phyloP scores from a whole-genome alignment of 78 protist genomes.

The Anaeramoeba flamelloides region DNA sequence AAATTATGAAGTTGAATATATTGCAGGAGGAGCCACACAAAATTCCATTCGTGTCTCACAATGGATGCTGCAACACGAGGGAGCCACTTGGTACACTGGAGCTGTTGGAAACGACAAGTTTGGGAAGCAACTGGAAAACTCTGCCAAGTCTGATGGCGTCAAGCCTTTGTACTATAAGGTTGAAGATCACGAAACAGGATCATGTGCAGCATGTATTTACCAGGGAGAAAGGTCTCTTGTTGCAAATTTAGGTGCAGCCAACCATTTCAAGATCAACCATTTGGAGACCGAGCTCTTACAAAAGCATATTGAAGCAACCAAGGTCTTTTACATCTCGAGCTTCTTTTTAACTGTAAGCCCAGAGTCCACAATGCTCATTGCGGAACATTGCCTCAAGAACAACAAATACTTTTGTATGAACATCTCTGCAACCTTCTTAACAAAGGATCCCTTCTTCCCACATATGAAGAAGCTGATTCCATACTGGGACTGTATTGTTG shows the following conservation, averaged over 20 bases:
- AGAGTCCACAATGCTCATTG: constrained; percentile 41
- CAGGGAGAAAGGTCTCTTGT: constrained; percentile 54
- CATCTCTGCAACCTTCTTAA: constrained; percentile 79
- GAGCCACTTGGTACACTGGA: constrained; percentile 51
- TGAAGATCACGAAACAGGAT: too few relatives aligned
- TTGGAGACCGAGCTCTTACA: constrained; percentile 23
- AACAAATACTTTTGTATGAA: too few relatives aligned
- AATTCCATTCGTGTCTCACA: constrained; percentile 56
- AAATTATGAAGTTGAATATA: constrained; percentile 42
- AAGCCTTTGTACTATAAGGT: too few relatives aligned
- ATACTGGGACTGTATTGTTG: constrained; percentile 68
- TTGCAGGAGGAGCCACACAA: constrained; percentile 80
- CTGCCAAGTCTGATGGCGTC: constrained; percentile 51
- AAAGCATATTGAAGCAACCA: constrained; percentile 32
- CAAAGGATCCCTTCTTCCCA: constrained; percentile 63
- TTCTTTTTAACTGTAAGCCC: constrained; percentile 78
- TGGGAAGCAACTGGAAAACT: constrained; percentile 27
- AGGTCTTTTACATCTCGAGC: constrained; percentile 52
- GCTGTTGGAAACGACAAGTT: constrained; percentile 71
- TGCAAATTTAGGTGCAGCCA: constrained; percentile 80
- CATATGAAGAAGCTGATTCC: constrained; percentile 40
- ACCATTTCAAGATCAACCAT: constrained; percentile 48
- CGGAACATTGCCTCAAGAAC: constrained; percentile 49
- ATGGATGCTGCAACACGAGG: constrained; percentile 54
- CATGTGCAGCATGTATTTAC: too few relatives aligned